Evolutionary conservation across 1,284 basidiomycete species (phyloP).

Genomic region (Erythrobasidium hasegawianum): DNA sequence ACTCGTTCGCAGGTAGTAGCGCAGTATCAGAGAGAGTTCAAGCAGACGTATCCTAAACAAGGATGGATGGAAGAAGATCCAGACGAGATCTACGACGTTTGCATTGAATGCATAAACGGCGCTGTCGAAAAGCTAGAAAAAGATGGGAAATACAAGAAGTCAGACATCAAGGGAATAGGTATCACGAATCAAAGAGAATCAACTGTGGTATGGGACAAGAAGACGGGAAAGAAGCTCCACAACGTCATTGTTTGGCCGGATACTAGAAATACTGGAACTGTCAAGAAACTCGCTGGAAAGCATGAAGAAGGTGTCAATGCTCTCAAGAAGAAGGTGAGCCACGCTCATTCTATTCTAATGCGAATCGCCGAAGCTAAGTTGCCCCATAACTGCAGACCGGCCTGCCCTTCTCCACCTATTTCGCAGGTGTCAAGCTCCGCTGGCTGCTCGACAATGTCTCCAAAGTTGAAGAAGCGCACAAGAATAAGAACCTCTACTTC

Average conservation of each 20-base stretch:
- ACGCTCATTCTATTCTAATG: not conserved
- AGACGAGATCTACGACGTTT: conserved; percentile 72
- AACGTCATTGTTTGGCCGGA: conserved; percentile 96
- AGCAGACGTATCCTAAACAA: conserved; percentile 32
- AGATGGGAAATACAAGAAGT: conserved; percentile 63
- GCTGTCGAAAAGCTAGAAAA: conserved; percentile 70
- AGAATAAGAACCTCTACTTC: conserved; percentile 75
- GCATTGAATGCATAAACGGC: conserved; percentile 71
- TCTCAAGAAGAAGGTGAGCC: conserved; percentile 51
- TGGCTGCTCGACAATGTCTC: conserved; percentile 93
- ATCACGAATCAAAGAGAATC: conserved; percentile 67
- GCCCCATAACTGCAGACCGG: conserved; percentile 62
- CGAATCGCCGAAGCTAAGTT: conserved; percentile 57
- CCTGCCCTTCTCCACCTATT: conserved; percentile 59
- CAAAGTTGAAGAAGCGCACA: conserved; percentile 75
- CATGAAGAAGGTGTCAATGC: conserved; percentile 65
- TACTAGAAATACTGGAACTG: conserved; percentile 77
- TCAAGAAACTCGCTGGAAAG: conserved; percentile 58
- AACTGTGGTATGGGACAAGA: conserved; percentile 86
- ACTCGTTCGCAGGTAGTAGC: conserved; percentile 21
- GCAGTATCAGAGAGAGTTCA: conserved; percentile 35
- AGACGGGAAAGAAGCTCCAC: conserved; percentile 81
- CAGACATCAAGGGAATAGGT: conserved; percentile 89
- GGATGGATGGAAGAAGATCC: conserved; percentile 56
- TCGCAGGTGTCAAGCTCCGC: conserved; percentile 40